Conservation (phyloP, 441 rosid species). For the Flueggea neowawraea region DNA sequence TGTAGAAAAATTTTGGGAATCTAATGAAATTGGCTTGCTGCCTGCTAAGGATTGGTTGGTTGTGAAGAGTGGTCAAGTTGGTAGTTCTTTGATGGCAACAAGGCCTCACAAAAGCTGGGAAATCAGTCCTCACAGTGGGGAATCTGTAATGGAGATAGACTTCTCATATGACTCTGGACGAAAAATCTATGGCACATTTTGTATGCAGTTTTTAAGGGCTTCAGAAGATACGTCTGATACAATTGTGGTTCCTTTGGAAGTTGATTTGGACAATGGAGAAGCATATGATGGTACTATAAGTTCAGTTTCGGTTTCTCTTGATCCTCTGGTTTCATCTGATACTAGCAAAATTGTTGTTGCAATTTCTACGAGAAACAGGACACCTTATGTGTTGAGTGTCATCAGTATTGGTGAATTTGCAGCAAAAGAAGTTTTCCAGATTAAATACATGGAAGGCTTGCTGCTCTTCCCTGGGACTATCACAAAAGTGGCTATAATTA, state of each 20-base stretch:
- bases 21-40: constrained; percentile 22
- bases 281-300: constrained; percentile 21
- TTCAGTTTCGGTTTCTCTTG: constrained; percentile 41
- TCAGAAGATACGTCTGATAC: constrained; percentile 40
- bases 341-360: constrained; percentile 28
- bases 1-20: constrained; percentile 25
- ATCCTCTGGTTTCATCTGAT: constrained; percentile 35
- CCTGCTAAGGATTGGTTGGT: constrained; percentile 51
- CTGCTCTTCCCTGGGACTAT: constrained; percentile 58
- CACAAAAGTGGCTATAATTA: constrained; percentile 48
- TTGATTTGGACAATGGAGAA: constrained; percentile 34
- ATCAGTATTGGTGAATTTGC: constrained; percentile 38
- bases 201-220: constrained; percentile 49
- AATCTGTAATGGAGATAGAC: constrained; percentile 47
- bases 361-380: constrained; percentile 48
- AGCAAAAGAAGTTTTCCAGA: constrained; percentile 33
- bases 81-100: constrained; percentile 41
- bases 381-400: constrained; percentile 35
- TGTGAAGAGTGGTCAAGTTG: constrained; percentile 36
- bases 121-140: constrained; percentile 38
- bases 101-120: constrained; percentile 57
- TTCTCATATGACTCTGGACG: constrained; percentile 45
- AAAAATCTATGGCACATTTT: constrained; percentile 45
- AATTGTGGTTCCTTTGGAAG: constrained; percentile 57
- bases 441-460: constrained; percentile 53